Base-by-base conservation (phyloP, 192 early-diverging fungal genomes). In the Paraglomus brasilianum region DNA sequence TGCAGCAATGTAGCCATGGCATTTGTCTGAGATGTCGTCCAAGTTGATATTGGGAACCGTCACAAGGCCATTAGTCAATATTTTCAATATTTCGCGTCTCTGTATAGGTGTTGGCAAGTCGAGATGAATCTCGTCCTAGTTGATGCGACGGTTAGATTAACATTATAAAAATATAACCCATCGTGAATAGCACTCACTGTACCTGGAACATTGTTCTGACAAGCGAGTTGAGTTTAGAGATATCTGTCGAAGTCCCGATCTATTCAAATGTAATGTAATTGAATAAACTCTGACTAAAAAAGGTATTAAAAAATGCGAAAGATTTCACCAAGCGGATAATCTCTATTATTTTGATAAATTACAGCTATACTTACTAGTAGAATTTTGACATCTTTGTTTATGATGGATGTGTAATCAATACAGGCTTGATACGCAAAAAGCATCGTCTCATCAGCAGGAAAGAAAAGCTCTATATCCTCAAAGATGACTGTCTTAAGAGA, bases 1-100 rank as follows among this genome's bases (percentile, higher is more conserved):
- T 5, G 85, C 82, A 13, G 85, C 66, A 10, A 81, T 40, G 48
- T 83, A 89, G 3, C 83, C 86, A 52, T 87, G 88, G 36, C 81
- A 82, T 46, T 71, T 72, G 17, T 62, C 51, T 21, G 81, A 75
- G 10, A 84, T 71, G 3, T 36, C 22, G 15, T 62, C 50, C 0
- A 81, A 15, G 53, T 76, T 68, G n/a, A 61, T 19, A 7, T 53
- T 17, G 36, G 14, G 10, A 41, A 15, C 43, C 17, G 62, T 13
- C 15, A 57, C 21, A n/a, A 58, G 39, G 47, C 72, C 56, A 9
- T 42, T 44, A 5, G 66, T 17, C 30, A 77, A 70, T 19, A 74
- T 53, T 50, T 60, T 59, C 17, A 86, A 59, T 4, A 87, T 77
- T 10, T 58, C n/a, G 1, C 47, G 30, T 19, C 88, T 75, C 51